Percentiles rank a stretch among this genome's conserved stretches.
Conservation (phyloP, 2,329 filamentous ascomycete genomes). For the Scopulariopsis brevicaulis region DNA sequence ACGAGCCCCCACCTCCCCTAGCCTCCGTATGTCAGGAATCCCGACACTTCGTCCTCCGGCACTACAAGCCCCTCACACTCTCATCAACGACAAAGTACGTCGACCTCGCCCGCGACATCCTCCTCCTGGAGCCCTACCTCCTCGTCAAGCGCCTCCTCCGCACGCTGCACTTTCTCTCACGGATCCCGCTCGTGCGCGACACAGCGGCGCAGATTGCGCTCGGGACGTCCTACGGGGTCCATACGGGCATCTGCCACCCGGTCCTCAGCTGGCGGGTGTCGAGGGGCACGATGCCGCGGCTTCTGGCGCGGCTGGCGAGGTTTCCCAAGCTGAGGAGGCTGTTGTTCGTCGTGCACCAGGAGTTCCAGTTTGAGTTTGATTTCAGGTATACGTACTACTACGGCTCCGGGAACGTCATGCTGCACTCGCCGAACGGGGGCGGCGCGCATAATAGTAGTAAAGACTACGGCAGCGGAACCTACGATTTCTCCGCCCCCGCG, state of each 20-base stretch:
- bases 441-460: background rate
- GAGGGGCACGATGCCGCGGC: slow-evolving; percentile 28
- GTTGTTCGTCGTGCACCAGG: slow-evolving; percentile 33
- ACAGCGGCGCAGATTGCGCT: slow-evolving; percentile 27
- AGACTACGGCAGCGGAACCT: background rate
- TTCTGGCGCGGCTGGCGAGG: slow-evolving; percentile 26
- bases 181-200: slow-evolving; percentile 30
- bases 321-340: slow-evolving; percentile 27
- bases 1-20: slow-evolving; percentile 30
- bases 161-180: slow-evolving; percentile 31
- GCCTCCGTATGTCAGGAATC: slow-evolving; percentile 31
- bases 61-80: slow-evolving; percentile 30
- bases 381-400: slow-evolving; percentile 14
- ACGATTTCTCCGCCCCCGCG: background rate
- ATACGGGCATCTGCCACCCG: slow-evolving; percentile 31
- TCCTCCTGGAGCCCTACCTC: slow-evolving; percentile 34
- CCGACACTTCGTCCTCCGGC: slow-evolving; percentile 26
- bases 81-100: slow-evolving; percentile 33
- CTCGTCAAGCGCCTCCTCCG: slow-evolving; percentile 33
- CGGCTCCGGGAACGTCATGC: slow-evolving; percentile 9
- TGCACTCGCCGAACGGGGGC: slow-evolving; percentile 1
- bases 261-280: slow-evolving; percentile 30
- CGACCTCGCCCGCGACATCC: slow-evolving; percentile 30
- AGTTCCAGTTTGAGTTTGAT: slow-evolving; percentile 32
- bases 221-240: slow-evolving; percentile 32